Conservation (phyloP, 202 grass and related monocot genomes). For the Elaeis oleifera region DNA sequence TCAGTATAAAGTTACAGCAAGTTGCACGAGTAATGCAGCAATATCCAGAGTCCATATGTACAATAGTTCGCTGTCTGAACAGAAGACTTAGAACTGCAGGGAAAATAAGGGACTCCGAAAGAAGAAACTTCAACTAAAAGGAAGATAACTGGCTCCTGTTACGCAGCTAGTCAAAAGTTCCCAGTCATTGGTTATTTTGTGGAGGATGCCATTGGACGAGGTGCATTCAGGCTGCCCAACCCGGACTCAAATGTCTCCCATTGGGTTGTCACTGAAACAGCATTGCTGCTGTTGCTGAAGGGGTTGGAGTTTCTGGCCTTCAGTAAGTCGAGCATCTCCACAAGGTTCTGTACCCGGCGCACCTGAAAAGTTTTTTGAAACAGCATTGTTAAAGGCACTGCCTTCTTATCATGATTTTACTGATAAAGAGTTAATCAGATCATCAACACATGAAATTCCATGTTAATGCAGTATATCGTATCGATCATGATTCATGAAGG, state of each 20-base stretch:
- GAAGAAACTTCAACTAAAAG: neutral
- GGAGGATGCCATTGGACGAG: slow-evolving; percentile 33
- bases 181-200: slow-evolving; percentile 44
- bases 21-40: too few species aligned
- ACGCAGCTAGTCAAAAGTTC: slow-evolving; percentile 53
- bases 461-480: too few species aligned
- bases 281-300: slow-evolving; percentile 37
- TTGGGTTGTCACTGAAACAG: slow-evolving; percentile 56
- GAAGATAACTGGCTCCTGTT: too few species aligned
- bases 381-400: neutral
- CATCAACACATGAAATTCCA: neutral
- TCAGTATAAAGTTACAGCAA: too few species aligned
- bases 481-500: too few species aligned
- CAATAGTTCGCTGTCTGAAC: too few species aligned
- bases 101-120: neutral
- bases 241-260: slow-evolving; percentile 74
- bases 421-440: neutral
- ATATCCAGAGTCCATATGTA: too few species aligned
- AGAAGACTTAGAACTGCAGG: too few species aligned
- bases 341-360: slow-evolving; percentile 55
- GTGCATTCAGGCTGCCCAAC: slow-evolving; percentile 54
- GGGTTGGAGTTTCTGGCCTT: slow-evolving; percentile 80
- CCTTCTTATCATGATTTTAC: neutral
- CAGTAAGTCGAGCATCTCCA: slow-evolving; percentile 66
- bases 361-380: slow-evolving; percentile 38